Conservation (phyloP, 176 grass and related monocot species). For the Eragrostis nindensis region DNA sequence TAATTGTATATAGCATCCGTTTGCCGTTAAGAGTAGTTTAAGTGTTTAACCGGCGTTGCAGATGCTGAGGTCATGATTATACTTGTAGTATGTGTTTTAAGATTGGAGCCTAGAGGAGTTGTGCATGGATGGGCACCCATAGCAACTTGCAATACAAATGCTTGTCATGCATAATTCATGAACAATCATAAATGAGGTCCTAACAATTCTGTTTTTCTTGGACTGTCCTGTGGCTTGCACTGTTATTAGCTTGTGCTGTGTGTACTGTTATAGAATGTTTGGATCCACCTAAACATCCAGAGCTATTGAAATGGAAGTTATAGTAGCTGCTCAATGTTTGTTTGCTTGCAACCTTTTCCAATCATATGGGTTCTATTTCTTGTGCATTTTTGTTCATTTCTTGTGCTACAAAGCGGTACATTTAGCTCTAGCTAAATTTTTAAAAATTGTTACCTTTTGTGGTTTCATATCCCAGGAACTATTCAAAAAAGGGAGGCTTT, state of each 20-base stretch:
- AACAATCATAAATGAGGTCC: constrained; percentile 15
- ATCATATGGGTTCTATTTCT: neutral
- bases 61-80: neutral
- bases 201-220: neutral
- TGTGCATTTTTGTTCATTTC: neutral
- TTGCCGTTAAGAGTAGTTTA: neutral
- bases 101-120: neutral
- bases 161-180: constrained; percentile 26
- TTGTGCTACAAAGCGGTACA: neutral
- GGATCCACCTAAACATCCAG: neutral
- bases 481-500: neutral
- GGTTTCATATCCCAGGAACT: neutral
- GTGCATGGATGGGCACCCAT: neutral
- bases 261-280: neutral
- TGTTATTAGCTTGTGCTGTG: neutral
- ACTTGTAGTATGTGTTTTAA: constrained; percentile 14
- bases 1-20: neutral
- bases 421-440: neutral
- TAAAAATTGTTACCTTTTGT: neutral
- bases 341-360: constrained; percentile 14
- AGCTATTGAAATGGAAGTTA: neutral
- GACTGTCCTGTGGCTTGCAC: neutral
- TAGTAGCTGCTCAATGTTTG: neutral
- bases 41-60: neutral
- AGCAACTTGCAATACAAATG: constrained; percentile 2